Percentiles rank a stretch among this genome's conserved stretches.
phyloP scores from a whole-genome alignment of 805 yeast species.

The Wickerhamiella azymoides region DNA sequence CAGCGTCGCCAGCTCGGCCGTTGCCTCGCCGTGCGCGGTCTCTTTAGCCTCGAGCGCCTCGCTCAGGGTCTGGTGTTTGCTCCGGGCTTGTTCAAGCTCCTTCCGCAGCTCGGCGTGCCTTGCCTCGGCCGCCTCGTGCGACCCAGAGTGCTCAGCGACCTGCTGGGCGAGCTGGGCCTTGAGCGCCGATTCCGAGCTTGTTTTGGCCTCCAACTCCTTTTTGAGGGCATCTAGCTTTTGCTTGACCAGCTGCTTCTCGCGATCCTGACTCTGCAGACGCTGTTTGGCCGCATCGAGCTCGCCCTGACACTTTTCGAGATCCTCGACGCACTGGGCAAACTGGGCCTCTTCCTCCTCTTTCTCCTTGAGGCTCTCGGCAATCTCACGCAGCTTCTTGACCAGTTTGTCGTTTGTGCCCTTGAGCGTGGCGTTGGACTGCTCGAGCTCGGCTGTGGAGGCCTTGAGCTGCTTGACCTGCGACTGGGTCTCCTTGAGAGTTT shows the following conservation, averaged over 20 bases:
- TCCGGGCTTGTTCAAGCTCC: conserved; percentile 4
- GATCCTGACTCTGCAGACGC: conserved; percentile 1
- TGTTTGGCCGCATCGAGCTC: conserved; percentile 9
- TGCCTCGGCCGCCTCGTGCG: too few species aligned
- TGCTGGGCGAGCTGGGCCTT: conserved; percentile 10
- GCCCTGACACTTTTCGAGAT: conserved; percentile 5
- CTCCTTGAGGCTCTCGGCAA: conserved; percentile 14
- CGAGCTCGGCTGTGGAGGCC: conserved; percentile 11
- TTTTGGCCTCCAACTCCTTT: conserved; percentile 3
- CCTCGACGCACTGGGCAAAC: conserved; percentile 10
- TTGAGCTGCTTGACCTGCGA: conserved; percentile 8
- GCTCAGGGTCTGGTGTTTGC: not conserved
- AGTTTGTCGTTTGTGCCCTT: conserved; percentile 26
- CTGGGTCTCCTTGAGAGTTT: conserved; percentile 6
- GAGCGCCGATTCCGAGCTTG: not conserved
- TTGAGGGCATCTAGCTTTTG: conserved; percentile 9
- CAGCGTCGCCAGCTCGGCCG: too few species aligned
- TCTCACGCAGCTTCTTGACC: conserved; percentile 30
- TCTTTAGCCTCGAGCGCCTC: not conserved
- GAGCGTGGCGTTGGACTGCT: conserved; percentile 20
- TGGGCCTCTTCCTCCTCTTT: conserved; percentile 16
- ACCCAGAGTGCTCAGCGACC: not conserved
- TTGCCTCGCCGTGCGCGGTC: not conserved
- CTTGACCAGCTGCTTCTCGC: conserved; percentile 6
- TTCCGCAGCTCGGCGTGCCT: conserved; percentile 5